Evolutionary conservation across 768 basidiomycete genomes (phyloP), one percentile per base, ranked within the genome.

Genomic region (Leccinum rimulosum): DNA sequence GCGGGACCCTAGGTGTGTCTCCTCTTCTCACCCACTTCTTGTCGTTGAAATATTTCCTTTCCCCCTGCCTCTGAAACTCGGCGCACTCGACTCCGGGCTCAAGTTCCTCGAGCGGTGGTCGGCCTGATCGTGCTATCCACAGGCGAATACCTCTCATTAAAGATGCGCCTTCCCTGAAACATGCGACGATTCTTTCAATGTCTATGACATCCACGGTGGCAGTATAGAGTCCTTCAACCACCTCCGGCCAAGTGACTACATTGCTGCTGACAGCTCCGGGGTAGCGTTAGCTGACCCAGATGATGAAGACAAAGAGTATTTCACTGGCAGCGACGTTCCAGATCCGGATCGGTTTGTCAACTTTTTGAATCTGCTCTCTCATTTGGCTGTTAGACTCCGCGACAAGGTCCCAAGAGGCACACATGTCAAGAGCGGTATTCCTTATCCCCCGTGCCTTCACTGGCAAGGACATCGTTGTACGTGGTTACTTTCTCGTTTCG

Each of bases 381-480:
- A 99, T 70, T 83, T 97, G 50, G 95, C 94, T 2, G 88, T 95
- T 36, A 87, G 91, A 70, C 75, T 98, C 57, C 82, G 89, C 56
- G 95, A 98, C 74, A 90, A 92, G 69, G 92, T 98, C 3, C 92
- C 91, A 4, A 81, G 91, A 56, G 87, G 86, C 7, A 85, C 83
- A 7, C 95, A 97, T 66, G 89, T 93, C 61, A 97, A 98, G 76
- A 93, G 93, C 7, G 91, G 93, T 56, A 91, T 98, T 45, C 89
- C 91, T 3, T 96, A 96, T 71, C 90, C 88, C 22, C 5, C 79
- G 85, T 4, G 89, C 92, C 22, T 98, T 98, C 65, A 98, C 96
- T 3, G 96, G 96, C 6, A 92, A 91, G 67, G 94, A 98, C 67
- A 86, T 96, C 36, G 93, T 98, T 63, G 91, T 95, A 75, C 68